Base-by-base conservation (phyloP, 2,329 filamentous ascomycete genomes). In the Paracoccidioides lutzii region DNA sequence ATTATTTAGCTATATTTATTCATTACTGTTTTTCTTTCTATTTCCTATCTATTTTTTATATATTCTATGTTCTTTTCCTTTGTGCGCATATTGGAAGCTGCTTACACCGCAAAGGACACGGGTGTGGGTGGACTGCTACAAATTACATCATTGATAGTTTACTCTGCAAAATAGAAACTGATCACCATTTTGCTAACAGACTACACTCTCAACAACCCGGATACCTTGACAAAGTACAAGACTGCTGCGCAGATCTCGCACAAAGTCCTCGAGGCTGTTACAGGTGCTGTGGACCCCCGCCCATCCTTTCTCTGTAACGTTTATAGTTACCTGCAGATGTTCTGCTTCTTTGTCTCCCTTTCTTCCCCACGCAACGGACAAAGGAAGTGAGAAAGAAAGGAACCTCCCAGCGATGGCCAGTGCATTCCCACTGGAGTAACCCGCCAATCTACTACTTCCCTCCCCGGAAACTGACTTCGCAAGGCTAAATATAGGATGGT, bases 221-320 rank as follows among this genome's bases (percentile, higher is more conserved):
- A 94, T 73, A 96, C 90, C 67, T 81, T 98, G 66, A 97, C 93
- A 76, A 98, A 97, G 81, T 97, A 97, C 82, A 97, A 95, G 84
- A 90, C 87, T 63, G 93, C 93, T 57, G 91, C 88, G 61, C 81
- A 87, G 71, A 97, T 98, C 75, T 93, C 91, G 53, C 88, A 96
- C 73, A 95, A 91, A 78, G 91, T 95, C 64, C 83, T 98, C 64
- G 88, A 90, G 66, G 85, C 86, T 65, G 91, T 98, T 62, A 72
- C 75, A 72, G 79, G 80, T 82, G 69, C 62, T 70, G 66, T 56
- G 50, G 57, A 28, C 30, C 30, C 33, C 12, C 44, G 7, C 57
- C 55, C 22, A 22, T 22, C 22, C 22, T 22, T 22, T 22, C 22
- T 22, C 22, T 22, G 22, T 22, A 22, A 22, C 22, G 22, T 52